These are phyloP conservation scores for Pascua sp. DNA, from an alignment of 1,284 basidiomycete species.

Conservation along the genomic window DNA sequence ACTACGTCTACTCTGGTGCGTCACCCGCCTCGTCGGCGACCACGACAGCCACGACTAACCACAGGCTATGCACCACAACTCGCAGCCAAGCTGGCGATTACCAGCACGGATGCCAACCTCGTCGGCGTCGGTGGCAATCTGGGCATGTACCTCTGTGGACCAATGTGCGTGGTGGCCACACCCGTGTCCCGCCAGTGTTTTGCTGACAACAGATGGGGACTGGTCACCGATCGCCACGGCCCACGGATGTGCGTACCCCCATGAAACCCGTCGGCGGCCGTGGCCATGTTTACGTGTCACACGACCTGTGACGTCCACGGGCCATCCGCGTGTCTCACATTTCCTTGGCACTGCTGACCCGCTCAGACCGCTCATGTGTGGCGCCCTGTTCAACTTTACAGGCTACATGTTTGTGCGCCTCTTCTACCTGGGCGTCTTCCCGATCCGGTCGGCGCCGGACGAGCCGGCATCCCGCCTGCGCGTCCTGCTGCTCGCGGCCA, in stretches of 20 bases:
- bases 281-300: too few relatives aligned
- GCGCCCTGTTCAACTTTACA: slow-evolving; percentile 56
- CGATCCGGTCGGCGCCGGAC: slow-evolving; percentile 18
- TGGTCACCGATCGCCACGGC: slow-evolving; percentile 62
- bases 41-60: background rate
- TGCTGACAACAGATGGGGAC: slow-evolving; percentile 58
- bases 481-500: slow-evolving; percentile 32
- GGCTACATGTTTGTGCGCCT: slow-evolving; percentile 66
- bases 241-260: slow-evolving; percentile 53
- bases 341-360: background rate
- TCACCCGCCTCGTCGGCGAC: background rate
- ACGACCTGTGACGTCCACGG: too few relatives aligned
- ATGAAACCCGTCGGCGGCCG: background rate
- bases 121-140: slow-evolving; percentile 55
- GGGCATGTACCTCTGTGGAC: slow-evolving; percentile 44
- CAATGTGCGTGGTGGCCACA: slow-evolving; percentile 10
- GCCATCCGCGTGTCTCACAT: background rate
- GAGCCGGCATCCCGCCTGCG: slow-evolving; percentile 18
- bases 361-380: slow-evolving; percentile 42
- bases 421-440: slow-evolving; percentile 56
- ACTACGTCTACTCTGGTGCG: slow-evolving; percentile 56
- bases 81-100: slow-evolving; percentile 63
- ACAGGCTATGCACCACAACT: slow-evolving; percentile 76
- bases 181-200: background rate
- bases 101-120: slow-evolving; percentile 71